A percentile compares a stretch with the other conserved stretches of the same genome.
Evolutionary conservation across 176 grass and related monocot species (phyloP).

Genomic region (Ensete glaucum): DNA sequence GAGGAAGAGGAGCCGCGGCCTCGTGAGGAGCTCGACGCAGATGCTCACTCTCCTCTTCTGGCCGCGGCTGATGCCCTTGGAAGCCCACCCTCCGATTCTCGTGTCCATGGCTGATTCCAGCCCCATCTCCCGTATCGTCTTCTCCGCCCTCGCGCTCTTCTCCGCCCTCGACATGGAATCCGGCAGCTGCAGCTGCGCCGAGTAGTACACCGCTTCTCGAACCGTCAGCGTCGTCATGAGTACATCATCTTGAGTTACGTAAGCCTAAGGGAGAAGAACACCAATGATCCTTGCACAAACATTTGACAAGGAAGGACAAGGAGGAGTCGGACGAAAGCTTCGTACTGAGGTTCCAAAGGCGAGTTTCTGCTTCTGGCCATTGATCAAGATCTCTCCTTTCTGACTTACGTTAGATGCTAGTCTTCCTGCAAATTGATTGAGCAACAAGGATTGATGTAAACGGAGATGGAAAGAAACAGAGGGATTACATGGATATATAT

Average conservation of each 20-base stretch:
- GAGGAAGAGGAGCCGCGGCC: conserved; percentile 37
- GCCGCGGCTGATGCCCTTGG: conserved; percentile 49
- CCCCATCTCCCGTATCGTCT: conserved; percentile 41
- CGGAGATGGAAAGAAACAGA: background rate
- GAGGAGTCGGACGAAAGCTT: background rate
- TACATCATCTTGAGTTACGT: conserved; percentile 45
- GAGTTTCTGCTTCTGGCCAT: background rate
- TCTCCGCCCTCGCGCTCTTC: conserved; percentile 32
- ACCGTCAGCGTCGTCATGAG: conserved; percentile 42
- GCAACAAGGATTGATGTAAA: background rate
- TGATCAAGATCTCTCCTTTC: conserved; percentile 5
- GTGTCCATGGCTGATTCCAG: conserved; percentile 21
- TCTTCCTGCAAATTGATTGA: background rate
- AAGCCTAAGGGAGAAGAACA: conserved; percentile 20
- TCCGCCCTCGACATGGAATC: conserved; percentile 7
- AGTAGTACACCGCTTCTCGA: conserved; percentile 46
- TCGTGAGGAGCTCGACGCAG: conserved; percentile 45
- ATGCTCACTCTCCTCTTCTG: conserved; percentile 43
- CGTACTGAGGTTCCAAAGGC: background rate
- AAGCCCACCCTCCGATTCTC: conserved; percentile 30
- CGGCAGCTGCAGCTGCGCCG: conserved; percentile 42
- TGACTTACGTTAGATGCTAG: background rate
- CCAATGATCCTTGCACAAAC: background rate
- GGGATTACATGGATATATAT: background rate
- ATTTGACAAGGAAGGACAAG: background rate